Evolutionary conservation across 2,329 filamentous ascomycete genomes (phyloP).

Genomic region (Colletotrichum camelliae): DNA sequence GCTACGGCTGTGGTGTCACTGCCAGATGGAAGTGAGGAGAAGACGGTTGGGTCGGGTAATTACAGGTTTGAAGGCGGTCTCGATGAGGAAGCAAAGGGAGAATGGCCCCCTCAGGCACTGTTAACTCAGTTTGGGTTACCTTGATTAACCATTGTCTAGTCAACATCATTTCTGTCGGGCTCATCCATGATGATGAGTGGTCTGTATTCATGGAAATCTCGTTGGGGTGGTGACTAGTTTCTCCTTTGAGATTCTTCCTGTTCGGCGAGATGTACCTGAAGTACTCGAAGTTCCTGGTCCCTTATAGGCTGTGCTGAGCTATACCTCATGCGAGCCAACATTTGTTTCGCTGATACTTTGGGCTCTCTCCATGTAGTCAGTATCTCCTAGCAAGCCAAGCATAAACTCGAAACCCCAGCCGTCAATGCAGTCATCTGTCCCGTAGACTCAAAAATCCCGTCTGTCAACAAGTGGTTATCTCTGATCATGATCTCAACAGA

Average conservation of each 20-base stretch:
- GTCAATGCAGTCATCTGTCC: neutral
- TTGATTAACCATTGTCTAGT: neutral
- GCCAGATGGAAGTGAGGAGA: neutral
- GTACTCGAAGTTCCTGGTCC: neutral
- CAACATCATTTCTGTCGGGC: neutral
- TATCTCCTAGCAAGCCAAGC: neutral
- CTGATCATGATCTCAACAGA: neutral
- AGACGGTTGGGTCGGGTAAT: neutral
- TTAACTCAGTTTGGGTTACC: slow-evolving; percentile 1
- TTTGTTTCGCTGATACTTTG: no score
- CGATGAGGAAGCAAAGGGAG: neutral
- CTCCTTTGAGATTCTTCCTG: neutral
- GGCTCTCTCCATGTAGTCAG: no score
- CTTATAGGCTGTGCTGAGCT: neutral
- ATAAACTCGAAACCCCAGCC: neutral
- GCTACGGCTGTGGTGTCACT: neutral
- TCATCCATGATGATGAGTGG: neutral
- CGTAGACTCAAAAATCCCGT: neutral
- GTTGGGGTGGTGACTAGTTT: neutral
- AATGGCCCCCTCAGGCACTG: neutral
- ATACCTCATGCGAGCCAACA: no score
- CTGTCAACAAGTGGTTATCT: neutral
- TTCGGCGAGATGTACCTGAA: neutral
- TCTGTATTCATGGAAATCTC: neutral
- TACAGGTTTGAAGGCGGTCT: neutral